Conservation (phyloP, 2,329 filamentous ascomycete species). For the Botrytis hyacinthi region DNA sequence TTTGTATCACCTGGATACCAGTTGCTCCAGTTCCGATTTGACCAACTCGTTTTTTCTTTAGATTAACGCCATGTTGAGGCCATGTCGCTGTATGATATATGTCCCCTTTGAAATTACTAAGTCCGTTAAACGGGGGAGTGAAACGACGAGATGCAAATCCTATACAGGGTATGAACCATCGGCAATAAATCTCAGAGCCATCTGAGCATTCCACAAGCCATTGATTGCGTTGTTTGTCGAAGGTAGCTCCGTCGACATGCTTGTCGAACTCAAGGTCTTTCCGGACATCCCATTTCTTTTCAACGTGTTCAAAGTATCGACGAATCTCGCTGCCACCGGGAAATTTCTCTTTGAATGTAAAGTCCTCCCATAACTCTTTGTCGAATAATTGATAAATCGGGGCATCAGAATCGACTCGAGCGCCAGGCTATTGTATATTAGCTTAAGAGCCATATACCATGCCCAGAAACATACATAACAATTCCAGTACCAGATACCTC, state of each 20-base stretch:
- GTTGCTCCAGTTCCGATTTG: conserved; percentile 30
- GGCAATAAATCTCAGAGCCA: conserved; percentile 34
- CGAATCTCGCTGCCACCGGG: conserved; percentile 52
- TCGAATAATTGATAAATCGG: conserved; percentile 47
- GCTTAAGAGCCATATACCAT: neutral
- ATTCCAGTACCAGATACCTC: conserved; percentile 49
- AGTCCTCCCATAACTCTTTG: conserved; percentile 47
- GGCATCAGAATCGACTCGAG: conserved; percentile 45
- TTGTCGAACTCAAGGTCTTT: conserved; percentile 44
- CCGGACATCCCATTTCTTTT: conserved; percentile 52
- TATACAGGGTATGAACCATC: conserved; percentile 32
- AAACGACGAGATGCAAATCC: conserved; percentile 34
- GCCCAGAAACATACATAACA: conserved; percentile 38
- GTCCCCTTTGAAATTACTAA: conserved; percentile 33
- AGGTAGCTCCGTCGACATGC: conserved; percentile 43
- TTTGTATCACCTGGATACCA: conserved; percentile 29
- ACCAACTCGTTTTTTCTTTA: conserved; percentile 34
- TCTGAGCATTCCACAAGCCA: conserved; percentile 45
- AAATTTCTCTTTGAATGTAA: conserved; percentile 56
- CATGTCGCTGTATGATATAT: conserved; percentile 32
- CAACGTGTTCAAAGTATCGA: conserved; percentile 58
- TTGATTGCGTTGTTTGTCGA: conserved; percentile 38
- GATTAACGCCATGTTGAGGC: conserved; percentile 44
- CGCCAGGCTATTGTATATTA: conserved; percentile 42
- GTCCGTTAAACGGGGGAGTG: conserved; percentile 30